phyloP scores from a whole-genome alignment of 345 rosid species.

The Punica granatum region DNA sequence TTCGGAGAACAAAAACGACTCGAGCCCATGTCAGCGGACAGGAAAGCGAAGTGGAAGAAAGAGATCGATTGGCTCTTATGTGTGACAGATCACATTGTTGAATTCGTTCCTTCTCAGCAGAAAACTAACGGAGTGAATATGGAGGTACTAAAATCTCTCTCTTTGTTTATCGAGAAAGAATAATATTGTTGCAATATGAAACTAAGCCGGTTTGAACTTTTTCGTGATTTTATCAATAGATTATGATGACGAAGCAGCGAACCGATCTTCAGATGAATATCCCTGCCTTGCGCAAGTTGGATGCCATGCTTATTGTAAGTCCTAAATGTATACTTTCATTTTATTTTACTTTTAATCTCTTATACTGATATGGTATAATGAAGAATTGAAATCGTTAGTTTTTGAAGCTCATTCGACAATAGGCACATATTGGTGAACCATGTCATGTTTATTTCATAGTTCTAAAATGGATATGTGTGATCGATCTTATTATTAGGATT shows the following conservation, averaged over 20 bases:
- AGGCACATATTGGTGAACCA: too few relatives aligned
- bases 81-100: slow-evolving; percentile 63
- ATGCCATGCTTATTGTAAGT: slow-evolving; percentile 90
- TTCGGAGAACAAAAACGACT: slow-evolving; percentile 28
- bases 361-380: too few relatives aligned
- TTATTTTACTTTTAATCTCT: too few relatives aligned
- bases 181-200: not conserved
- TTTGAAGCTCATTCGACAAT: too few relatives aligned
- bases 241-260: slow-evolving; percentile 78
- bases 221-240: slow-evolving; percentile 23
- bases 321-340: too few relatives aligned
- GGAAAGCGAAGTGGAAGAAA: slow-evolving; percentile 50
- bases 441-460: not conserved
- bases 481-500: slow-evolving; percentile 33
- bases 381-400: too few relatives aligned
- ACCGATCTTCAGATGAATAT: slow-evolving; percentile 84
- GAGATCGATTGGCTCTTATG: slow-evolving; percentile 67
- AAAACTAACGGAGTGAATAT: slow-evolving; percentile 28
- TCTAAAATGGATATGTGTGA: not conserved
- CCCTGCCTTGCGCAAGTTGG: slow-evolving; percentile 88
- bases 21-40: slow-evolving; percentile 59
- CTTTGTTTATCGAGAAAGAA: not conserved
- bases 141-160: slow-evolving; percentile 9
- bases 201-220: not conserved
- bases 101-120: slow-evolving; percentile 60